Evolutionary conservation across 352 stramenopile genomes (phyloP).

Genomic region (Thraustochytrium sp.): DNA sequence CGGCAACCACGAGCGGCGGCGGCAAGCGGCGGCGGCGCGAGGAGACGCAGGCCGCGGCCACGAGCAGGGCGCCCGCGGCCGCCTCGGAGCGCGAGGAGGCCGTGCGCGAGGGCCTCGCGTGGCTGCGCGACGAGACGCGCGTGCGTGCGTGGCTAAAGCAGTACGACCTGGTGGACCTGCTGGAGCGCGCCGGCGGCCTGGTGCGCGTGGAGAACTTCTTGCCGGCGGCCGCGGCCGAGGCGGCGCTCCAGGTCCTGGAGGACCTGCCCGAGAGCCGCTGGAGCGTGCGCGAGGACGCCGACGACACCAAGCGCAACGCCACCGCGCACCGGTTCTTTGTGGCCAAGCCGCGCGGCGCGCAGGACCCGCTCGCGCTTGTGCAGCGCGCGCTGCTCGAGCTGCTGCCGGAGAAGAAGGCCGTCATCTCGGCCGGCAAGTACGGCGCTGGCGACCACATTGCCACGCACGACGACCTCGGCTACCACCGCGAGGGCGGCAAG

Average conservation of each 20-base stretch:
- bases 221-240: background rate
- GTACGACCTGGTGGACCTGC: background rate
- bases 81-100: background rate
- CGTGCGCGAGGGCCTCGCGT: background rate
- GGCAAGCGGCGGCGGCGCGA: background rate
- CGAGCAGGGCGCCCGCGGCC: too few species aligned
- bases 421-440: conserved; percentile 14
- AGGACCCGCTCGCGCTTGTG: background rate
- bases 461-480: conserved; percentile 20
- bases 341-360: background rate
- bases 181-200: background rate
- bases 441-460: background rate
- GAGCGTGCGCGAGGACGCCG: background rate
- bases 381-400: background rate
- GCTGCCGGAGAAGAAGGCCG: conserved; percentile 15
- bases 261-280: background rate
- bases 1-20: too few species aligned
- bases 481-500: background rate
- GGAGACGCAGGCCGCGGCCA: background rate
- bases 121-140: background rate
- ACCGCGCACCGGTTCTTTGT: conserved; percentile 23
- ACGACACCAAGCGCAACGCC: background rate
- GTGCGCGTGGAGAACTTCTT: conserved; percentile 29
- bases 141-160: background rate
- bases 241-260: background rate